Evolutionary conservation across 2,329 filamentous ascomycete genomes (phyloP), one percentile per base, ranked within the genome.

Genomic region (Fusarium sp.): DNA sequence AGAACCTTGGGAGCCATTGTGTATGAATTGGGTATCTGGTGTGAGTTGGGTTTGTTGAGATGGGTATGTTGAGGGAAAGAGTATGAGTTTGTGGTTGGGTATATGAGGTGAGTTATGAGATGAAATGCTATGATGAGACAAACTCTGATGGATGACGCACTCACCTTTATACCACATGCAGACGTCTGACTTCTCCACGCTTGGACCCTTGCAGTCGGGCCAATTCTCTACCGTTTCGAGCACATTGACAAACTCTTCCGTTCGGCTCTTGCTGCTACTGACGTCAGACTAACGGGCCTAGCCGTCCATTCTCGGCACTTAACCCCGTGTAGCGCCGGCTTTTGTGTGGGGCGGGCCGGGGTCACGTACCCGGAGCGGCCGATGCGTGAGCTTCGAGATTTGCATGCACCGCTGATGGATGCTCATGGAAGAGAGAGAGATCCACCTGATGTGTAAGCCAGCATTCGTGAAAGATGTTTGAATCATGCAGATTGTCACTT

Each of bases 1-100:
- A 94, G 91, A 72, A 94, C 83, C 81, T 92, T 92, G 75, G 84
- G 86, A 40, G 85, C 83, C 86, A 88, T 88, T 73, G 50, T 81
- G 69, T 30, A 25, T 60, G 13, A 33, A 23, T 40, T 43, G 56
- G 40, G 33, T 59, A 47, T 57, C n/a, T 25, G 21, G 47, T 32
- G 33, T 21, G 33, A n/a, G 37, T 49, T 57, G 30, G n/a, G 28
- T 49, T 38, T 21, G 38, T n/a, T 32, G 9, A 42, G 19, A 53
- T 52, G 37, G 33, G 13, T 61, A 28, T 38, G 40, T 18, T 66
- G 32, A 35, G 35, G 25, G 35, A 28, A 37, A 50, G 40, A 18
- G 9, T 30, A 18, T 35, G 7, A 11, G 9, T 11, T 15, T 6
- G 9, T n/a, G 4, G 19, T n/a, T 49, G 44, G 35, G 35, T 35